Evolutionary conservation across 2,329 filamentous ascomycete species (phyloP).

Genomic region (Drechslerella coelobrocha): DNA sequence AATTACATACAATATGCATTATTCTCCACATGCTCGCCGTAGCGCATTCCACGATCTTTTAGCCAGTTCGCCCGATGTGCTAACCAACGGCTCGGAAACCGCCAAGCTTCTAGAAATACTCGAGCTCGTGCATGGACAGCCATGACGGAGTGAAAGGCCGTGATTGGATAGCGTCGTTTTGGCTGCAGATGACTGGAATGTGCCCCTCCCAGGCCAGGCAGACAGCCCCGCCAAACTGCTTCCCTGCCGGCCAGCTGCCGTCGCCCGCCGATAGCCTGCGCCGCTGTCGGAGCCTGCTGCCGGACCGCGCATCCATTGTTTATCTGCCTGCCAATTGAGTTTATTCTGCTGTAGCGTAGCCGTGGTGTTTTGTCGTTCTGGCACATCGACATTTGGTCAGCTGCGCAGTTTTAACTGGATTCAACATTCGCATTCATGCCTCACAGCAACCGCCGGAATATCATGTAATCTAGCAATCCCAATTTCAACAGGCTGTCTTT

Average conservation of each 20-base stretch:
- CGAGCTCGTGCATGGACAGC: neutral
- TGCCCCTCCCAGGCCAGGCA: neutral
- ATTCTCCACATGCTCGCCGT: too few relatives aligned
- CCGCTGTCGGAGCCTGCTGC: neutral
- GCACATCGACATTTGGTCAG: too few relatives aligned
- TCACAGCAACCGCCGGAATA: neutral
- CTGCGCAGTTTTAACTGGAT: too few relatives aligned
- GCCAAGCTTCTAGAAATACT: neutral
- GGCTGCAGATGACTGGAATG: neutral
- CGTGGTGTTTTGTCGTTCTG: neutral
- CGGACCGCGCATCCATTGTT: too few relatives aligned
- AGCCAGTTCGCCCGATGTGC: too few relatives aligned
- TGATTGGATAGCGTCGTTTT: neutral
- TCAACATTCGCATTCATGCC: neutral
- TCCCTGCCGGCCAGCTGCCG: neutral
- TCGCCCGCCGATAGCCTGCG: neutral
- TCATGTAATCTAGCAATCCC: neutral
- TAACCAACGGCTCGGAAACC: too few relatives aligned
- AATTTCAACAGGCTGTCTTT: too few relatives aligned
- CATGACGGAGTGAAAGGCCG: neutral
- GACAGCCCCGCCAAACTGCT: too few relatives aligned
- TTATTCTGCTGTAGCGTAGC: too few relatives aligned
- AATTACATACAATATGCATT: neutral
- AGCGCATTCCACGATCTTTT: too few relatives aligned
- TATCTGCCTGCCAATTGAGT: neutral